Percentiles rank a stretch among this genome's conserved stretches.
phyloP scores from a whole-genome alignment of 805 yeast species.

The Metschnikowia lochheadii region DNA sequence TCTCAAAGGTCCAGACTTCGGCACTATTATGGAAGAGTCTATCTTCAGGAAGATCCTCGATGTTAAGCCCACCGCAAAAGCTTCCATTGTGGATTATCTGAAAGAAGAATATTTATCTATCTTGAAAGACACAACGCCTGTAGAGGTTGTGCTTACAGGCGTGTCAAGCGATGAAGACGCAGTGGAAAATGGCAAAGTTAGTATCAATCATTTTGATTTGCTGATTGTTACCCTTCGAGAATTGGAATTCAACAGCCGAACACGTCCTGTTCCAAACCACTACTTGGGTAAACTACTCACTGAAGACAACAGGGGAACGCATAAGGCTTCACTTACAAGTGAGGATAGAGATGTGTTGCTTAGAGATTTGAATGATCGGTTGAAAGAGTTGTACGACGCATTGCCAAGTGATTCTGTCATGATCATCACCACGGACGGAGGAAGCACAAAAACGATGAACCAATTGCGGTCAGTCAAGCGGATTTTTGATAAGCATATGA shows the following conservation, averaged over 20 bases:
- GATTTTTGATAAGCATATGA: slow-evolving; percentile 41
- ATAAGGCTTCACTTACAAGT: slow-evolving; percentile 1
- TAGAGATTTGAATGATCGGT: slow-evolving; percentile 37
- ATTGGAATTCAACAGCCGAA: slow-evolving; percentile 42
- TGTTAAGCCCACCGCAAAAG: slow-evolving; percentile 13
- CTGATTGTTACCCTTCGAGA: slow-evolving; percentile 56
- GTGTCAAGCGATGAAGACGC: slow-evolving; percentile 61
- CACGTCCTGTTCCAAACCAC: slow-evolving; percentile 20
- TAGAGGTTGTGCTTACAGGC: slow-evolving; percentile 27
- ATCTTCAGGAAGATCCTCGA: slow-evolving; percentile 9
- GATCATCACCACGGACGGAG: slow-evolving; percentile 59
- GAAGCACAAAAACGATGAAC: slow-evolving; percentile 50
- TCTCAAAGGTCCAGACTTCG: slow-evolving; percentile 62
- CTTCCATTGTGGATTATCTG: slow-evolving; percentile 26
- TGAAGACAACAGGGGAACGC: slow-evolving; percentile 9
- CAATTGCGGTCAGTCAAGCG: slow-evolving; percentile 43
- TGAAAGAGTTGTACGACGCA: slow-evolving; percentile 45
- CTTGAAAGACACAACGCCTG: slow-evolving; percentile 8
- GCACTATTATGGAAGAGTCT: slow-evolving; percentile 30
- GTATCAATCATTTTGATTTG: slow-evolving; percentile 41
- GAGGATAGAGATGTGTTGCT: slow-evolving; percentile 18
- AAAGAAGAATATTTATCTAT: slow-evolving; percentile 17
- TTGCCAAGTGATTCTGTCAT: slow-evolving; percentile 60
- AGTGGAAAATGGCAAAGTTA: slow-evolving; percentile 36
- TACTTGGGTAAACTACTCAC: slow-evolving; percentile 19